phyloP scores from a whole-genome alignment of 2,329 filamentous ascomycete genomes.

The Cercospora sesami region DNA sequence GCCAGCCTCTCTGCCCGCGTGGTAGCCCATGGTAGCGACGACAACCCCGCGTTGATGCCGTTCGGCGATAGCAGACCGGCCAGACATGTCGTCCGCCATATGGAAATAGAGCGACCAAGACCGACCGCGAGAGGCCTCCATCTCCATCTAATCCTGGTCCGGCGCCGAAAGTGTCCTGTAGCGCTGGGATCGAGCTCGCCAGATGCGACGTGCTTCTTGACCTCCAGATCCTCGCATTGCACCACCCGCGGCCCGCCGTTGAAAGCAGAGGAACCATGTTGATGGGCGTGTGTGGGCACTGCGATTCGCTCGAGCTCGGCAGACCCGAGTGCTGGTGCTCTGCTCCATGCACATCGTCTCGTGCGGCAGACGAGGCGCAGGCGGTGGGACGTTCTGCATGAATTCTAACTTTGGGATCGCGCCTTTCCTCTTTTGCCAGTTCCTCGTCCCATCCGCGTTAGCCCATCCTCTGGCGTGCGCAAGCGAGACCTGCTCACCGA shows the following conservation, averaged over 20 bases:
- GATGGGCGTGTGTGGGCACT: background rate
- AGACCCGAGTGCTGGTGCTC: conserved; percentile 19
- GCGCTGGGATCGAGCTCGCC: conserved; percentile 12
- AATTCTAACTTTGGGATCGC: conserved; percentile 18
- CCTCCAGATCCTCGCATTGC: conserved; percentile 9
- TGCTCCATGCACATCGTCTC: conserved; percentile 20
- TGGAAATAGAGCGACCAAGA: background rate
- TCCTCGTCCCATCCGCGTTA: conserved; percentile 1
- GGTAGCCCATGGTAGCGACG: background rate
- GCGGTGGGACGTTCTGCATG: conserved; percentile 15
- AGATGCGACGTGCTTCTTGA: conserved; percentile 2
- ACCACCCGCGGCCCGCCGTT: conserved; percentile 11
- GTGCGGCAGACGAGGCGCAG: conserved; percentile 23
- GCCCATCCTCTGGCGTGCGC: background rate
- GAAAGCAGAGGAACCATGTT: conserved; percentile 16
- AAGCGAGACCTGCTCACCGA: conserved; percentile 14
- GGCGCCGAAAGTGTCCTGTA: conserved; percentile 18
- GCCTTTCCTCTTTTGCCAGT: conserved; percentile 4
- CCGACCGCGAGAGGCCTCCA: background rate
- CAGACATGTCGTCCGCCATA: too few species aligned
- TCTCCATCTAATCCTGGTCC: conserved; percentile 7
- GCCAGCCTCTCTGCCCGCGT: background rate
- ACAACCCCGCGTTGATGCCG: too few species aligned
- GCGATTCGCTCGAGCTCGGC: conserved; percentile 22
- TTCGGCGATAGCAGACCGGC: background rate